Evolutionary conservation across 768 basidiomycete species (phyloP), one percentile per base, ranked within the genome.

Genomic region (Termitomyces sp.): DNA sequence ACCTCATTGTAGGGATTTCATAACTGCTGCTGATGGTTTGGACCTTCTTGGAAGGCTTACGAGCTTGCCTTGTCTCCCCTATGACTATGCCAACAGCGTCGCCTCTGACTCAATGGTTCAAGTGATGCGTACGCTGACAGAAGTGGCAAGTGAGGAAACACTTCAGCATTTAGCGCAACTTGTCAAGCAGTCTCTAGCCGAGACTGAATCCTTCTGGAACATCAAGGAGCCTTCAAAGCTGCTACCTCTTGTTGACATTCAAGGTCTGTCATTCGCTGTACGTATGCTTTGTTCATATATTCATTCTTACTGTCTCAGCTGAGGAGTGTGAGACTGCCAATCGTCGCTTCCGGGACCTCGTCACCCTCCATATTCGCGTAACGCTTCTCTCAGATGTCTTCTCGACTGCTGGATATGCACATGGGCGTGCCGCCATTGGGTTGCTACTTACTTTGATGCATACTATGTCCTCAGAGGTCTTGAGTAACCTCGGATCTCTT

Each of bases 1-100:
- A 1, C 84, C 86, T 24, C 92, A 98, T 70, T 91, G 91, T 76
- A 85, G 85, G 62, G 96, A 98, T 64, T 98, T 98, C 69, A 84
- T 97, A 59, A 74, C 80, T 48, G 78, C 81, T 59, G 78, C 86
- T 5, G 83, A 94, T 65, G 85, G 92, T 49, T 78, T 98, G 42
- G 75, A 85, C 61, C 77, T 81, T 63, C 75, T 98, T 56, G 86
- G 92, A 62, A 80, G 82, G 62, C 77, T 98, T 43, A 87, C 94
- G 33, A 82, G 84, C 20, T 77, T 95, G 32, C 90, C 94, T 13
- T 95, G 90, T 68, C 77, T 95, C 30, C 94, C 97, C 0, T 91
- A 90, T 59, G 90, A 94, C 68, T 95, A 91, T 67, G 87, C 88
- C 18, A 87, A 86, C 63, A 90, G 90, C 55, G 84, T 88, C 32